Evolutionary conservation across 2,329 filamentous ascomycete species (phyloP), one percentile per base, ranked within the genome.

Genomic region (Thelonectria blattea): DNA sequence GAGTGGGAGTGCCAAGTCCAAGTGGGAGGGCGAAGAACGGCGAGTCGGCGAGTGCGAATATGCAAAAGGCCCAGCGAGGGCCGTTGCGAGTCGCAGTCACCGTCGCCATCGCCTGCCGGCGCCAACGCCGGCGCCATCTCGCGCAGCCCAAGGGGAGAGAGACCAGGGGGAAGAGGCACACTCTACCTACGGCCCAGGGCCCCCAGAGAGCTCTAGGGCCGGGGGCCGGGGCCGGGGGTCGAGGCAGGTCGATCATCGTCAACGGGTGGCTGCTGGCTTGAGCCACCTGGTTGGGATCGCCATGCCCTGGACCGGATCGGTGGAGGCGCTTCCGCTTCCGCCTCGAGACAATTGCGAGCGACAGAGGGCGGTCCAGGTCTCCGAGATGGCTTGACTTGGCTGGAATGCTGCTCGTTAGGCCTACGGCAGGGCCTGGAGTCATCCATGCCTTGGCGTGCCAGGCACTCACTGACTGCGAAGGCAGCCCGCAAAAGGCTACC

Each of bases 211-310:
- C 62, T 51, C 47, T 56, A 52, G 58, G 50, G 53, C 32, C 56
- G 47, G 30, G 46, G 48, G 63, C 17, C 39, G 15, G 34, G 66
- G 61, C 65, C 60, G 37, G 68, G 68, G 63, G 56, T 51, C 43
- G 49, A 70, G 58, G 66, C 56, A 70, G 57, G 68, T 64, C 68
- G 68, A 70, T 70, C 68, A 68, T 70, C 68, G 68, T 65, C 68
- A 70, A 71, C 68, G 68, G 68, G 65, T 71, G 65, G 65, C 68
- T 65, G 61, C 57, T 66, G 65, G 60, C 59, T 54, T 66, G 68
- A 69, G 68, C 67, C 65, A 64, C 60, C 56, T 60, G 59, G 62
- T 66, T 68, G 65, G 68, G 67, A 71, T 70, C 64, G 61, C 63
- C 60, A 47, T 60, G 56, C 54, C 47, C 48, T 61, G 56, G 43